Conservation (phyloP, 1,284 basidiomycete species). For the Ustilago lituana region DNA sequence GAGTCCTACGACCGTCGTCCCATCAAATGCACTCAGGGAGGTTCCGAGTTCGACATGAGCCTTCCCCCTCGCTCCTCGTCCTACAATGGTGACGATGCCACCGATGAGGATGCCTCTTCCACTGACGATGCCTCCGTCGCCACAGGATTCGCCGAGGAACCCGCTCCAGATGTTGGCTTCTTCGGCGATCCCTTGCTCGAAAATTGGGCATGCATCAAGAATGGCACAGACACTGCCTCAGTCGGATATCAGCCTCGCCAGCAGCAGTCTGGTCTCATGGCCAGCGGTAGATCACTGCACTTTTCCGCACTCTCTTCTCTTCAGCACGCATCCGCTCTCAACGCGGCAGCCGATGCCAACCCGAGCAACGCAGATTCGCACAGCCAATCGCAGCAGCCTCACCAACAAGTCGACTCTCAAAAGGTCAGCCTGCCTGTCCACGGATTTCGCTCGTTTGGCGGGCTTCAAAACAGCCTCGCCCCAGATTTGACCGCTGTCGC, state of each 20-base stretch:
- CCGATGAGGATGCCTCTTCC: slow-evolving; percentile 36
- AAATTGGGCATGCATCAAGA: slow-evolving; percentile 58
- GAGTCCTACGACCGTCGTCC: slow-evolving; percentile 54
- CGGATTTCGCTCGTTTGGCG: slow-evolving; percentile 58
- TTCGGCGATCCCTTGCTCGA: slow-evolving; percentile 31
- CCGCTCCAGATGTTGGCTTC: slow-evolving; percentile 39
- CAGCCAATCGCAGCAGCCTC: too few species aligned
- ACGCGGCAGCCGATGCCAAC: slow-evolving; percentile 5
- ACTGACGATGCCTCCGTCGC: slow-evolving; percentile 7
- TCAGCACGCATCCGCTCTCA: slow-evolving; percentile 35
- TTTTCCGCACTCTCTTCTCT: slow-evolving; percentile 39
- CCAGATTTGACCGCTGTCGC: slow-evolving; percentile 10
- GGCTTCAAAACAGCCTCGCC: slow-evolving; percentile 39
- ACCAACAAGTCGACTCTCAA: slow-evolving; percentile 13
- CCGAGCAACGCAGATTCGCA: neutral
- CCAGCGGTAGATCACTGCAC: slow-evolving; percentile 45
- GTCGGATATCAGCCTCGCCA: slow-evolving; percentile 42
- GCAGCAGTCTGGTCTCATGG: slow-evolving; percentile 45
- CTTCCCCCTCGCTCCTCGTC: slow-evolving; percentile 41
- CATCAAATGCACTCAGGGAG: slow-evolving; percentile 58
- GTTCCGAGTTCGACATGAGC: slow-evolving; percentile 56
- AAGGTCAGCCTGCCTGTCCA: slow-evolving; percentile 52
- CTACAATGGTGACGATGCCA: slow-evolving; percentile 37
- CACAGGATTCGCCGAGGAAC: slow-evolving; percentile 29
- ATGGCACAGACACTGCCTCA: slow-evolving; percentile 39